Conservation (phyloP, 2,329 filamentous ascomycete genomes). For the Penicillium vulpinum region DNA sequence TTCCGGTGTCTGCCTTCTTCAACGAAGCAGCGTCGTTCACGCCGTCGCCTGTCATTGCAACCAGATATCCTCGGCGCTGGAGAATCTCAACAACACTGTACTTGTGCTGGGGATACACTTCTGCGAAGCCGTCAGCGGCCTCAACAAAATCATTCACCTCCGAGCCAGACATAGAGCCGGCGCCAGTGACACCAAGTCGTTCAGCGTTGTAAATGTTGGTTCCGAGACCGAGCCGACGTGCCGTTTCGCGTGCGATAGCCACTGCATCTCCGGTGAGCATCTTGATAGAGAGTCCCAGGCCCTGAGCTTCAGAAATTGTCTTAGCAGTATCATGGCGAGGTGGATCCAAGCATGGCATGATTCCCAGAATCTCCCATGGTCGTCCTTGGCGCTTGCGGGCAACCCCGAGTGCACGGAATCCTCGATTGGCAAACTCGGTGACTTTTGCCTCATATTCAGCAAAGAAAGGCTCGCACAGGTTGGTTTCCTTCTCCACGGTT, state of each 20-base stretch:
- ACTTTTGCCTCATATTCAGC: conserved; percentile 90
- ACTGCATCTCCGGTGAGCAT: conserved; percentile 96
- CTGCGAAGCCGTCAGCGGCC: conserved; percentile 90
- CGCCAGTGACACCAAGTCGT: conserved; percentile 83
- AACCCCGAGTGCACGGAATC: conserved; percentile 91
- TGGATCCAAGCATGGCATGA: conserved; percentile 92
- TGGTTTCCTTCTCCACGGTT: conserved; percentile 80
- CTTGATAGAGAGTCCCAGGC: conserved; percentile 85
- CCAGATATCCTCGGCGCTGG: conserved; percentile 87
- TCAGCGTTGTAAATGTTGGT: conserved; percentile 95
- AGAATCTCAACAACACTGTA: conserved; percentile 92
- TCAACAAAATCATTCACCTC: conserved; percentile 95
- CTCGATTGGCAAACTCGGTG: conserved; percentile 85
- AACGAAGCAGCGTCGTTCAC: conserved; percentile 91
- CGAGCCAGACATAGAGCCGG: conserved; percentile 89
- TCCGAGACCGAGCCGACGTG: conserved; percentile 84
- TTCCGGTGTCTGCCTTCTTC: conserved; percentile 95
- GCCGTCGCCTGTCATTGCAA: conserved; percentile 95
- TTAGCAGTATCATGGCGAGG: conserved; percentile 87
- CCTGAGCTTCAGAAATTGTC: conserved; percentile 87
- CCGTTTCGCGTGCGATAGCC: conserved; percentile 88
- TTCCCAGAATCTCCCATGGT: conserved; percentile 87
- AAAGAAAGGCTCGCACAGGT: conserved; percentile 71
- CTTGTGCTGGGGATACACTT: conserved; percentile 94
- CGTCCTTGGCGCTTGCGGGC: conserved; percentile 81